Conservation (phyloP, 306 rosid species). For the Hippophae tibetana region DNA sequence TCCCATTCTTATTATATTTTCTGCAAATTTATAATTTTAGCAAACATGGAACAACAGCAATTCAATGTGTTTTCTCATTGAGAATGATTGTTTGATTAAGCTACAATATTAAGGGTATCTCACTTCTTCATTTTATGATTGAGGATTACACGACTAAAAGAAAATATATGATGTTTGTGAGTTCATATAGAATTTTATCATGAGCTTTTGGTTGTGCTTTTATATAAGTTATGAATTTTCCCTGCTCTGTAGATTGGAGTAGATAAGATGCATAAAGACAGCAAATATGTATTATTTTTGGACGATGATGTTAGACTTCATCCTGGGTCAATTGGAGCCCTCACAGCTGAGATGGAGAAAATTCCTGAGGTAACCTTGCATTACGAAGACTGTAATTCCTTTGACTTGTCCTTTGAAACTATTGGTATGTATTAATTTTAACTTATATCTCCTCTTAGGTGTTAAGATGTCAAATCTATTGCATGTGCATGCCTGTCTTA, state of each 20-base stretch:
- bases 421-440: neutral
- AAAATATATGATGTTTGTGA: too few species aligned
- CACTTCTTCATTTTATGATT: too few species aligned
- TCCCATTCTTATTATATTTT: too few species aligned
- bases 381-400: neutral
- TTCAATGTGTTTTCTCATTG: too few species aligned
- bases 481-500: neutral
- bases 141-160: too few species aligned
- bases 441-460: slow-evolving; percentile 5
- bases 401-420: neutral
- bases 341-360: slow-evolving; percentile 75
- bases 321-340: slow-evolving; percentile 94
- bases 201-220: too few species aligned
- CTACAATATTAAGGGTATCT: slow-evolving; percentile 1
- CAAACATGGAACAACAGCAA: too few species aligned
- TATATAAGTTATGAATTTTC: neutral
- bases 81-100: slow-evolving; percentile 4
- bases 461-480: slow-evolving; percentile 1
- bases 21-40: too few species aligned
- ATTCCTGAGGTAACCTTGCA: slow-evolving; percentile 60
- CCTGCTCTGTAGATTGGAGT: slow-evolving; percentile 65
- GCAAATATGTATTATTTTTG: slow-evolving; percentile 77
- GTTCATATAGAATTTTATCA: too few species aligned
- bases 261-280: slow-evolving; percentile 73
- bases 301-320: slow-evolving; percentile 94